phyloP scores from a whole-genome alignment of 2,329 filamentous ascomycete species.

The Trichoderma aggressivum region DNA sequence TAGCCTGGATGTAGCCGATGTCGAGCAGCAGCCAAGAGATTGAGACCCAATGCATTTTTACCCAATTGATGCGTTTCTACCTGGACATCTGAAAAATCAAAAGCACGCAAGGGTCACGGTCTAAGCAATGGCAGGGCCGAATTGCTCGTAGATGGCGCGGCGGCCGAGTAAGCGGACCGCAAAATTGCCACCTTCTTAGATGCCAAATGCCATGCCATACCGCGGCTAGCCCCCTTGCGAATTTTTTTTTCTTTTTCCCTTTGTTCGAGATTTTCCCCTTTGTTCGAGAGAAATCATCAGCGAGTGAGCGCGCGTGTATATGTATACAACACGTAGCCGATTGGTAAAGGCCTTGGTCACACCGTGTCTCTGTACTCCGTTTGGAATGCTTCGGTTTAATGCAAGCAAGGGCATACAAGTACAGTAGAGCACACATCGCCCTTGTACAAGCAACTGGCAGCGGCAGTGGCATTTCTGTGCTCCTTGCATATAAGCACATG shows the following conservation, averaged over 20 bases:
- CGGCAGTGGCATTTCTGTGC: neutral
- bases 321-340: neutral
- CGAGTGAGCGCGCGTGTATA: neutral
- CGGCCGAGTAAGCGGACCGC: neutral
- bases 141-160: neutral
- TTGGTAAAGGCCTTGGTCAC: neutral
- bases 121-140: neutral
- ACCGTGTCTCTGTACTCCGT: neutral
- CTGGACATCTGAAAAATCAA: neutral
- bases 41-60: neutral
- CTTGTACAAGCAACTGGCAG: neutral
- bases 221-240: neutral
- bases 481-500: neutral
- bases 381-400: neutral
- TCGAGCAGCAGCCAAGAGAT: neutral
- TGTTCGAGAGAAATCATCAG: neutral
- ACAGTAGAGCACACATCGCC: neutral
- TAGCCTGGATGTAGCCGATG: neutral
- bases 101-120: neutral
- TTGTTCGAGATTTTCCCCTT: neutral
- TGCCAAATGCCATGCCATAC: neutral
- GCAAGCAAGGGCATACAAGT: neutral
- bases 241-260: neutral
- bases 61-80: neutral
- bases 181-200: neutral